Conservation (phyloP, 148 eudicot species). For the Chenopodium berlandieri region DNA sequence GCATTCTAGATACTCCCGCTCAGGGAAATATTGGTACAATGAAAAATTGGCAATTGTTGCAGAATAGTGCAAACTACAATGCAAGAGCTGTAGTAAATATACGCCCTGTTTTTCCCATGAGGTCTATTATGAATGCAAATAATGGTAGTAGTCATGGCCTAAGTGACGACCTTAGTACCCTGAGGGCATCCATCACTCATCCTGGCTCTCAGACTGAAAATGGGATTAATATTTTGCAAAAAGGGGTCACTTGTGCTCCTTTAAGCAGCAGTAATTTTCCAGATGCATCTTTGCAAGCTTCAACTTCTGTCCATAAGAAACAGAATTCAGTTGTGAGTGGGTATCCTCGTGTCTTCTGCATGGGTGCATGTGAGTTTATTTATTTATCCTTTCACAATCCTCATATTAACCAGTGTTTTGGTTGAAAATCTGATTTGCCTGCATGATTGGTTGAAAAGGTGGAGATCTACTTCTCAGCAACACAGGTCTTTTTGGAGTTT, state of each 20-base stretch:
- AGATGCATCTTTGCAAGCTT: conserved; percentile 23
- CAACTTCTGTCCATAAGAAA: conserved; percentile 25
- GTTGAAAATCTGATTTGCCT: conserved; percentile 21
- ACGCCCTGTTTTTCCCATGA: conserved; percentile 29
- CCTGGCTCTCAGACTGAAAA: conserved; percentile 29
- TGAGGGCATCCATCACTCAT: conserved; percentile 24
- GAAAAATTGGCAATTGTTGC: conserved; percentile 27
- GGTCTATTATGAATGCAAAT: conserved; percentile 18
- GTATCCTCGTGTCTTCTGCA: conserved; percentile 64
- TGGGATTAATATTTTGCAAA: conserved; percentile 25
- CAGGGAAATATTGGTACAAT: conserved; percentile 26
- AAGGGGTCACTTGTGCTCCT: conserved; percentile 29
- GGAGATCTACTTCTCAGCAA: conserved; percentile 62
- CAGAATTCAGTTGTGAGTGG: conserved; percentile 30
- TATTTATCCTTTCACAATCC: background rate
- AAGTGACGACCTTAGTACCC: conserved; percentile 28
- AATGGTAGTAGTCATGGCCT: conserved; percentile 23
- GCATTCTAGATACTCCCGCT: conserved; percentile 22
- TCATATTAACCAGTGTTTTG: background rate
- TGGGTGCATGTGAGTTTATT: conserved; percentile 50
- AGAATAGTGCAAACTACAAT: conserved; percentile 30
- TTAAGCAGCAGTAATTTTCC: conserved; percentile 19
- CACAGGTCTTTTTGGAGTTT: conserved; percentile 65
- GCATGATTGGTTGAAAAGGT: conserved; percentile 39
- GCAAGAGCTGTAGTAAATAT: conserved; percentile 25